phyloP scores from a whole-genome alignment of 2,329 filamentous ascomycete genomes.

The Paraconiothyrium sp. region DNA sequence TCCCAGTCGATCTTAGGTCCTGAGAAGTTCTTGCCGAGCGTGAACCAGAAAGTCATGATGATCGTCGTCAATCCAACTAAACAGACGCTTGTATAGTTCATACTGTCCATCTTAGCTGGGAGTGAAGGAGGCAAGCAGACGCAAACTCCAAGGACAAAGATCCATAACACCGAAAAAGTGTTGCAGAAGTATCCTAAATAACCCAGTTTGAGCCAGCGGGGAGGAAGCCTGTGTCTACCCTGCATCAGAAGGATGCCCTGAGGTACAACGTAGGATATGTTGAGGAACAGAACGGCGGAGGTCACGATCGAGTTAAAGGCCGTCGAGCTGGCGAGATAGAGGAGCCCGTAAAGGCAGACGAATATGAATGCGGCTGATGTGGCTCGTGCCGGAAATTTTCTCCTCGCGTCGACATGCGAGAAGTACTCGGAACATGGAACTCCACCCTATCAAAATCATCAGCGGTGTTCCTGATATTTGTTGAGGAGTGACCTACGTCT shows the following conservation, averaged over 20 bases:
- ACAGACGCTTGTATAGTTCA: constrained; percentile 8
- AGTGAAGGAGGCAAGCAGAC: constrained; percentile 3
- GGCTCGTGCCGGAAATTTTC: constrained; percentile 6
- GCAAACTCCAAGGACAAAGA: not conserved
- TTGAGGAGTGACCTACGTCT: not conserved
- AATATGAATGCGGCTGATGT: constrained; percentile 4
- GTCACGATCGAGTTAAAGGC: constrained; percentile 18
- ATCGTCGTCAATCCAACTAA: not conserved
- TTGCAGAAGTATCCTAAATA: not conserved
- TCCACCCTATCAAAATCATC: constrained; percentile 4
- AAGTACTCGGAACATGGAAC: constrained; percentile 14
- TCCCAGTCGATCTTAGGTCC: constrained; percentile 9
- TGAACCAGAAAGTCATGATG: constrained; percentile 5
- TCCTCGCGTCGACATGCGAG: constrained; percentile 7
- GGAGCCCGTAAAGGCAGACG: constrained; percentile 7
- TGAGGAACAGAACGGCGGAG: constrained; percentile 11
- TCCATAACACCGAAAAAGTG: constrained; percentile 1
- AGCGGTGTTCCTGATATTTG: not conserved
- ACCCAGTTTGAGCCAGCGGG: not conserved
- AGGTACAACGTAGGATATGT: constrained; percentile 9
- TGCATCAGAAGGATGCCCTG: constrained; percentile 5
- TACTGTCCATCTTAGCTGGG: not conserved
- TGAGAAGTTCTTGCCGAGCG: not conserved
- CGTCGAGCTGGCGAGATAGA: constrained; percentile 8
- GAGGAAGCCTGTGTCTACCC: constrained; percentile 1